A percentile compares a stretch with the other conserved stretches of the same genome.
phyloP scores from a whole-genome alignment of 2,329 filamentous ascomycete species.

The Westerdykella aurantiaca region DNA sequence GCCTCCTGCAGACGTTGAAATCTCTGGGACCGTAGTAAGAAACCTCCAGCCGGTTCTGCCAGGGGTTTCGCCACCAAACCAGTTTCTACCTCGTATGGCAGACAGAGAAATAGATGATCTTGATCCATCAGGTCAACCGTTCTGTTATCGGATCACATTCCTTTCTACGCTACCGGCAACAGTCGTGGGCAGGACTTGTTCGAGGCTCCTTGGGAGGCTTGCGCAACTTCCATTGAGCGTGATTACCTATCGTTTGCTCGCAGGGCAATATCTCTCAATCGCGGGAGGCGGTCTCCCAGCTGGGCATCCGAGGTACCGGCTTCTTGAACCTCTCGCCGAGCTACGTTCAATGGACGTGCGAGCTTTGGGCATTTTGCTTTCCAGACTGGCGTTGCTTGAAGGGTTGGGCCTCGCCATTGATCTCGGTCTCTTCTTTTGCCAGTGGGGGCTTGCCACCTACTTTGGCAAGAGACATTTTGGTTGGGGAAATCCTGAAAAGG shows the following conservation, averaged over 20 bases:
- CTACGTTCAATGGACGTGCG: conserved; percentile 12
- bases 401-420: conserved; percentile 29
- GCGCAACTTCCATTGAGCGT: conserved; percentile 26
- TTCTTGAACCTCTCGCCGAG: conserved; percentile 7
- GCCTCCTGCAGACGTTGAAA: too few relatives aligned
- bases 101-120: too few relatives aligned
- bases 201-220: conserved; percentile 26
- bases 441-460: conserved; percentile 25
- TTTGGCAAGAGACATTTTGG: conserved; percentile 26
- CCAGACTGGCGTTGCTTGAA: conserved; percentile 30
- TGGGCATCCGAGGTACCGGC: conserved; percentile 2
- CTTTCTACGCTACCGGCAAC: conserved; percentile 31
- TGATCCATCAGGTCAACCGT: neutral
- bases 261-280: conserved; percentile 24
- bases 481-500: conserved; percentile 31
- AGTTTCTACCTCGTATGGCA: too few relatives aligned
- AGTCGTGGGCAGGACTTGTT: conserved; percentile 27
- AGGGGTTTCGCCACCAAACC: neutral
- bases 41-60: neutral
- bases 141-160: conserved; percentile 31
- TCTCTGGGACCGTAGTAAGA: neutral
- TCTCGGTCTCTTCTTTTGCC: conserved; percentile 29
- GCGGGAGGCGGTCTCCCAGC: conserved; percentile 1
- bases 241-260: conserved; percentile 26
- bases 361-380: conserved; percentile 20